Percentiles rank a stretch among this genome's conserved stretches.
These are phyloP conservation scores for Penicillium griseofulvum DNA, from an alignment of 2,329 filamentous ascomycete genomes.

Conservation along the genomic window DNA sequence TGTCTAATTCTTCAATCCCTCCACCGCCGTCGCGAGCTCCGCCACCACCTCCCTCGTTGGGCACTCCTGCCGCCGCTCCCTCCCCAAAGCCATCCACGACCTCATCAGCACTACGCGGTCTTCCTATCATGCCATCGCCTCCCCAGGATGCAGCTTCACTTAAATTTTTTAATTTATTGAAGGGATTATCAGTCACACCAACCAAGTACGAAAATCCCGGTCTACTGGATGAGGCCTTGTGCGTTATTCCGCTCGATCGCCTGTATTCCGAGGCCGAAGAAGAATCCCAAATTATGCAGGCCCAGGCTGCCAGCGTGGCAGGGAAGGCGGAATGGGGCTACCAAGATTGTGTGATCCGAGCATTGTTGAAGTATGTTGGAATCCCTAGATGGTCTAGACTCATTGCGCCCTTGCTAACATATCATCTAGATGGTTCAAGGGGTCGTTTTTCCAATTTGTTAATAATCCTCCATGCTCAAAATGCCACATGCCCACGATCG, in stretches of 20 bases:
- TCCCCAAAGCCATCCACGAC: slow-evolving; percentile 35
- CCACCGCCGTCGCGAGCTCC: slow-evolving; percentile 37
- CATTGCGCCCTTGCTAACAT: slow-evolving; percentile 10
- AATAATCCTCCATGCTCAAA: slow-evolving; percentile 86
- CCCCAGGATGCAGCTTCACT: slow-evolving; percentile 70
- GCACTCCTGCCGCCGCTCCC: slow-evolving; percentile 38
- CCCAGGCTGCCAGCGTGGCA: slow-evolving; percentile 83
- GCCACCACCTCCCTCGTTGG: slow-evolving; percentile 36
- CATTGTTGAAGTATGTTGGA: slow-evolving; percentile 69
- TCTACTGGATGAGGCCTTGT: slow-evolving; percentile 84
- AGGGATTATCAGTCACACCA: slow-evolving; percentile 82
- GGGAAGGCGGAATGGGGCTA: slow-evolving; percentile 91
- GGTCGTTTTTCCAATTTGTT: slow-evolving; percentile 92
- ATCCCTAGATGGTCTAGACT: slow-evolving; percentile 11
- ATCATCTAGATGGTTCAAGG: slow-evolving; percentile 79
- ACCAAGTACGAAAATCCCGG: slow-evolving; percentile 96
- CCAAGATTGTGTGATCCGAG: slow-evolving; percentile 91
- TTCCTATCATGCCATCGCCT: slow-evolving; percentile 70
- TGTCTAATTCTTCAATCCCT: slow-evolving; percentile 28
- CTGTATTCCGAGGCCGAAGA: slow-evolving; percentile 95
- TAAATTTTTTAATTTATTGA: slow-evolving; percentile 77
- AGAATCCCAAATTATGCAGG: slow-evolving; percentile 81
- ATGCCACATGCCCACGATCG: slow-evolving; percentile 79
- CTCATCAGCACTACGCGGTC: slow-evolving; percentile 48
- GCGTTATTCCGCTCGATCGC: slow-evolving; percentile 80